phyloP scores from a whole-genome alignment of 164 flowering plant genomes.

The Cinnamomum micranthum region DNA sequence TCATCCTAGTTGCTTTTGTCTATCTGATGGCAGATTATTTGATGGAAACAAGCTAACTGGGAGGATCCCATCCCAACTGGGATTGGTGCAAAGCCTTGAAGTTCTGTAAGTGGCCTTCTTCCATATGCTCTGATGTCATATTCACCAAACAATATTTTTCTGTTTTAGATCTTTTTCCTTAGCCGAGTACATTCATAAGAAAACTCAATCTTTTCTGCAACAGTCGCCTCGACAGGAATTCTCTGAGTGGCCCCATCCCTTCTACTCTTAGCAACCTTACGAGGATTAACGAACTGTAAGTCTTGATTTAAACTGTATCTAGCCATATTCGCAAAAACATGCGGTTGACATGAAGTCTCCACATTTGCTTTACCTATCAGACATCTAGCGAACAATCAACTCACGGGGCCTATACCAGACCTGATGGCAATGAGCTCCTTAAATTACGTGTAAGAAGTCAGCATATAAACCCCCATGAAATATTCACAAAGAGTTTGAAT shows the following conservation, averaged over 20 bases:
- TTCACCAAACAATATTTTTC: not conserved
- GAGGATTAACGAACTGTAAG: slow-evolving; percentile 62
- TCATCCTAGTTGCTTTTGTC: not conserved
- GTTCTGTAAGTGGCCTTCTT: slow-evolving; percentile 72
- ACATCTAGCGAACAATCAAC: not conserved
- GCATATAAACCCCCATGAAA: not conserved
- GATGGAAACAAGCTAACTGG: slow-evolving; percentile 78
- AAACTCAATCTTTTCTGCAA: slow-evolving; percentile 10
- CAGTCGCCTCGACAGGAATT: slow-evolving; percentile 85
- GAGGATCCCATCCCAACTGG: slow-evolving; percentile 57
- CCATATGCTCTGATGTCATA: not conserved
- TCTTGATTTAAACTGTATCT: not conserved
- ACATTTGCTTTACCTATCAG: not conserved
- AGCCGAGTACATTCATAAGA: not conserved
- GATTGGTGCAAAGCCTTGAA: slow-evolving; percentile 69
- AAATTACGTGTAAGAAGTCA: slow-evolving; percentile 67
- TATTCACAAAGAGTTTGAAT: not conserved
- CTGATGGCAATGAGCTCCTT: slow-evolving; percentile 33
- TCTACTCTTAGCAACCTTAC: slow-evolving; percentile 60
- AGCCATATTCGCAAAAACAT: not conserved
- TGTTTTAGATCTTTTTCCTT: not conserved
- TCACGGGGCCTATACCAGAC: not conserved
- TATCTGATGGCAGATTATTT: slow-evolving; percentile 43
- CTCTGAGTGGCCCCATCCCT: slow-evolving; percentile 56
- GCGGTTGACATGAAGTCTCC: not conserved